Conservation (phyloP, 1,139 yeast genomes). For the Pichia norvegensis region DNA sequence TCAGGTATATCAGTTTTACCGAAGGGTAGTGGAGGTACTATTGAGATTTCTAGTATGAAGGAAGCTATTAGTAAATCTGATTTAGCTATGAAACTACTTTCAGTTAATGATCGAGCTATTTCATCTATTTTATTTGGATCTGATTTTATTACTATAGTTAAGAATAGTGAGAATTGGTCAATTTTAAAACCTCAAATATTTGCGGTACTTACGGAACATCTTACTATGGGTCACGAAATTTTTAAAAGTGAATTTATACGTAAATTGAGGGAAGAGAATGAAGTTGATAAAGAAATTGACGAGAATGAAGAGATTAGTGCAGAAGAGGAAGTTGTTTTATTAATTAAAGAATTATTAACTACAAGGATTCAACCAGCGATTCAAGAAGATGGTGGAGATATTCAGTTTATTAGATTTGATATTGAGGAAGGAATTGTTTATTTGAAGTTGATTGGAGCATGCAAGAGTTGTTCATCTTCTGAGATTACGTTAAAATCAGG, state of each 20-base stretch:
- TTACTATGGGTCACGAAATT: slow-evolving; percentile 68
- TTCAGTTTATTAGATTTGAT: slow-evolving; percentile 60
- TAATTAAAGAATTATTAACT: slow-evolving; percentile 88
- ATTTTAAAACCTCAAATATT: slow-evolving; percentile 83
- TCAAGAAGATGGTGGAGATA: slow-evolving; percentile 81
- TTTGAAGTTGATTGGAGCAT: slow-evolving; percentile 66
- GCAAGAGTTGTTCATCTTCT: slow-evolving; percentile 71
- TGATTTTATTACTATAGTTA: slow-evolving; percentile 70
- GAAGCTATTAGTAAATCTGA: slow-evolving; percentile 44
- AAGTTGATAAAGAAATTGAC: slow-evolving; percentile 26
- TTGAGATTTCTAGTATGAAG: slow-evolving; percentile 47
- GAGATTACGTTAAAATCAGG: slow-evolving; percentile 72
- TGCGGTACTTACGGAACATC: slow-evolving; percentile 72
- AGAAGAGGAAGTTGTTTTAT: slow-evolving; percentile 72
- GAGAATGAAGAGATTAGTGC: slow-evolving; percentile 42
- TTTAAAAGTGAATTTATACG: slow-evolving; percentile 31
- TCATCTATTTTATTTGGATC: slow-evolving; percentile 48
- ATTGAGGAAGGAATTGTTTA: slow-evolving; percentile 59
- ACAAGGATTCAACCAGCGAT: slow-evolving; percentile 95
- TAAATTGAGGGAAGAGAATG: slow-evolving; percentile 21
- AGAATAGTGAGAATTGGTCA: slow-evolving; percentile 60
- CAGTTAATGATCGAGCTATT: slow-evolving; percentile 36
- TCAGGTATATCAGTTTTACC: slow-evolving; percentile 41
- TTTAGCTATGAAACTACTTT: slow-evolving; percentile 44
- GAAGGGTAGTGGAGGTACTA: slow-evolving; percentile 32